Evolutionary conservation across 306 rosid species (phyloP).

Genomic region (Vicia villosa): DNA sequence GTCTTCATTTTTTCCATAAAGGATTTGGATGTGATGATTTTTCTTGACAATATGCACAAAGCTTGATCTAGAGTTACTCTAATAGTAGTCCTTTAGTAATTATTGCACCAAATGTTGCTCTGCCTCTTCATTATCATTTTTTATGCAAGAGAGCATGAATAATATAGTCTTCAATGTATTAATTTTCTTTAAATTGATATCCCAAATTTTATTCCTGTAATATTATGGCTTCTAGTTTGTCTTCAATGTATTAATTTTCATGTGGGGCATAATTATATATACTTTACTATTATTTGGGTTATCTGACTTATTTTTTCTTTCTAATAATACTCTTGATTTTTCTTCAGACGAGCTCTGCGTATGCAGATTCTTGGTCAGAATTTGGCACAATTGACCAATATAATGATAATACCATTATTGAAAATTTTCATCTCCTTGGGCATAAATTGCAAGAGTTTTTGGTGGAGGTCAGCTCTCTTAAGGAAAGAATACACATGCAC

Average conservation of each 20-base stretch:
- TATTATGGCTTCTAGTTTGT: slow-evolving; percentile 25
- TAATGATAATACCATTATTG: slow-evolving; percentile 52
- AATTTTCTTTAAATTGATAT: neutral
- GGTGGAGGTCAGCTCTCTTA: slow-evolving; percentile 52
- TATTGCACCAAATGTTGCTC: too few species aligned
- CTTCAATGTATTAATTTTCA: slow-evolving; percentile 5
- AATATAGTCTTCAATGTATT: too few species aligned
- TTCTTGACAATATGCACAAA: neutral
- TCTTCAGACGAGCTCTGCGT: slow-evolving; percentile 51
- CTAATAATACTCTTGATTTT: slow-evolving; percentile 31
- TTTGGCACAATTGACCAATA: slow-evolving; percentile 42
- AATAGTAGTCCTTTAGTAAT: too few species aligned
- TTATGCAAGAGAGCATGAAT: too few species aligned
- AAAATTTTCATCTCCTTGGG: slow-evolving; percentile 41
- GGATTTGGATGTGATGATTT: neutral
- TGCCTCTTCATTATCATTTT: too few species aligned
- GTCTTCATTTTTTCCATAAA: neutral
- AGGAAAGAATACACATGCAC: slow-evolving; percentile 58
- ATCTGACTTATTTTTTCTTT: slow-evolving; percentile 15
- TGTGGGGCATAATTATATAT: neutral
- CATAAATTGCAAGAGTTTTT: slow-evolving; percentile 61
- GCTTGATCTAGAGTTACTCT: neutral
- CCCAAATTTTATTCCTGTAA: slow-evolving; percentile 27
- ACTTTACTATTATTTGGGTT: slow-evolving; percentile 17
- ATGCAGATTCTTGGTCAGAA: slow-evolving; percentile 56